phyloP scores from a whole-genome alignment of 768 basidiomycete species.

The Lentinus tigrinus region DNA sequence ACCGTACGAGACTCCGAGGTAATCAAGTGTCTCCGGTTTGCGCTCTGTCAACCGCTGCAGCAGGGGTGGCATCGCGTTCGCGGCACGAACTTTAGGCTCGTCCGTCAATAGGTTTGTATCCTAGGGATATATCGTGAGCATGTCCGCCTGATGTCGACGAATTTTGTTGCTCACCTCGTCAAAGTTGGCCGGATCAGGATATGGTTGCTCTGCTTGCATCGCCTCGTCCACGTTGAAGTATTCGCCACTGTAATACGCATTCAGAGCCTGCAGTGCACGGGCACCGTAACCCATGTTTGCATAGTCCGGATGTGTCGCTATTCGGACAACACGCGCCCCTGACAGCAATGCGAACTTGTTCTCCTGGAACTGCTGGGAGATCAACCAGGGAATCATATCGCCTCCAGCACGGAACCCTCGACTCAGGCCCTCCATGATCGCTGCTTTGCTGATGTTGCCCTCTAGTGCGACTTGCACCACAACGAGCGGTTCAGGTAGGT shows the following conservation, averaged over 20 bases:
- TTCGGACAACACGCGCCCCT: constrained; percentile 87
- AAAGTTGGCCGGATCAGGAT: constrained; percentile 56
- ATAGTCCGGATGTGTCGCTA: constrained; percentile 96
- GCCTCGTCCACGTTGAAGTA: constrained; percentile 84
- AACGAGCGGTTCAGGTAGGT: constrained; percentile 91
- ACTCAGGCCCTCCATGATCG: constrained; percentile 81
- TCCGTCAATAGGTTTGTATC: constrained; percentile 71
- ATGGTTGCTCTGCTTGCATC: constrained; percentile 47
- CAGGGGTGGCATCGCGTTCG: constrained; percentile 85
- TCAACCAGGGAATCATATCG: constrained; percentile 97
- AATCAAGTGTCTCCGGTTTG: constrained; percentile 88
- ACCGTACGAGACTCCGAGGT: constrained; percentile 95
- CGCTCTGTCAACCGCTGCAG: constrained; percentile 87
- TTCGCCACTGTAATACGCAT: constrained; percentile 91
- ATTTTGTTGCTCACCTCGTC: constrained; percentile 40
- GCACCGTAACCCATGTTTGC: constrained; percentile 96
- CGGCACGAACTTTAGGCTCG: constrained; percentile 67
- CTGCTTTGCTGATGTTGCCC: constrained; percentile 84
- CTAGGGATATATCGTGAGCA: constrained; percentile 26
- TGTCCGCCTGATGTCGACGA: neutral
- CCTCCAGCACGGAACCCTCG: constrained; percentile 86
- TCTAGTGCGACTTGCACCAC: constrained; percentile 96
- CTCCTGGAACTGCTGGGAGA: constrained; percentile 96
- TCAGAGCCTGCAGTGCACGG: constrained; percentile 81
- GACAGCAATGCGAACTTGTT: constrained; percentile 88